These are phyloP conservation scores for Capsella rubella DNA, from an alignment of 441 rosid species.

Conservation along the genomic window DNA sequence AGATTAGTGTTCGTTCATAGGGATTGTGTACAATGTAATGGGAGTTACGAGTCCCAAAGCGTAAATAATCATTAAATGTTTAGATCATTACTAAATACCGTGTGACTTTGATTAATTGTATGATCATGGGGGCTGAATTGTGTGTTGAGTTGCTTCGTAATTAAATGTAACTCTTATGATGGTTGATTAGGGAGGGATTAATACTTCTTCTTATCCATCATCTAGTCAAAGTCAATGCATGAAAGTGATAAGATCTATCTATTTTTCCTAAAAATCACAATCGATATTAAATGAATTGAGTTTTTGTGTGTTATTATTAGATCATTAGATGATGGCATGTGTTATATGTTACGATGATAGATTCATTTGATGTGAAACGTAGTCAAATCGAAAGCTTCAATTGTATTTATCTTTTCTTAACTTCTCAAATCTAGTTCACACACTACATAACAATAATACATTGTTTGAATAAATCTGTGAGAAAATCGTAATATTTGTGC, in stretches of 20 bases:
- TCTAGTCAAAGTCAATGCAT: slow-evolving; percentile 43
- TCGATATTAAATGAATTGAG: slow-evolving; percentile 18
- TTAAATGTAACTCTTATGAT: neutral
- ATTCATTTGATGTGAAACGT: slow-evolving; percentile 18
- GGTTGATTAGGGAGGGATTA: neutral
- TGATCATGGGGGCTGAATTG: slow-evolving; percentile 44
- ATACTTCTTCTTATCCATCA: neutral
- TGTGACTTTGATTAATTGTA: slow-evolving; percentile 24
- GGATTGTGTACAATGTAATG: slow-evolving; percentile 39
- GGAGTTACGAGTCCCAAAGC: slow-evolving; percentile 48
- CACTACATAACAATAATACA: slow-evolving; percentile 14
- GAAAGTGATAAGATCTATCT: slow-evolving; percentile 21
- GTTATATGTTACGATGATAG: slow-evolving; percentile 3
- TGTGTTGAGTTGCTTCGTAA: slow-evolving; percentile 15
- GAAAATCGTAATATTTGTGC: neutral
- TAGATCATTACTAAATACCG: slow-evolving; percentile 26
- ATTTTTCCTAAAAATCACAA: slow-evolving; percentile 1
- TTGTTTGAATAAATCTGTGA: neutral
- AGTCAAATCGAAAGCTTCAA: slow-evolving; percentile 3
- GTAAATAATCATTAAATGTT: slow-evolving; percentile 28
- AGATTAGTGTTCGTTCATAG: slow-evolving; percentile 7
- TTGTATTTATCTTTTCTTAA: neutral
- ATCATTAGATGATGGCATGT: slow-evolving; percentile 12
- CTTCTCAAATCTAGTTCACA: slow-evolving; percentile 6
- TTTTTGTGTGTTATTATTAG: neutral